phyloP scores from a whole-genome alignment of 2,329 filamentous ascomycete genomes.

The Tolypocladium tundrense region DNA sequence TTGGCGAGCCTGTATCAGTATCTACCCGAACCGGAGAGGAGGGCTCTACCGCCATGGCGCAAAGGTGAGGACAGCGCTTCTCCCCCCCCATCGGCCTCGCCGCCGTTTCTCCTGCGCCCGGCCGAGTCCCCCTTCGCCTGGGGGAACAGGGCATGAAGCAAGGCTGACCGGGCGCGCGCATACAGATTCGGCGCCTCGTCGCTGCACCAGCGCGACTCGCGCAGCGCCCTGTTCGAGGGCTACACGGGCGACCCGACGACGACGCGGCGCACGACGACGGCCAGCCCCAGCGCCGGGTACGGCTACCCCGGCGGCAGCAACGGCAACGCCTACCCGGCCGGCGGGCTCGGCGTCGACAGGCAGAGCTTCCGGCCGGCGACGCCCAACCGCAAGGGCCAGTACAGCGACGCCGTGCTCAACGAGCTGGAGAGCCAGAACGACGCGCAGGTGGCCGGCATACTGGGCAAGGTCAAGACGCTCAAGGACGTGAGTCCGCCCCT shows the following conservation, averaged over 20 bases:
- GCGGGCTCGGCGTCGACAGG: constrained; percentile 10
- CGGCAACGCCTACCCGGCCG: constrained; percentile 39
- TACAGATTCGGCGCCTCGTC: constrained; percentile 55
- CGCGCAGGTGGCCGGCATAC: constrained; percentile 76
- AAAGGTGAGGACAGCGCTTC: constrained; percentile 17
- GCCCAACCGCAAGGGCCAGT: constrained; percentile 74
- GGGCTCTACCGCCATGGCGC: constrained; percentile 16
- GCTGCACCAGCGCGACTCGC: constrained; percentile 63
- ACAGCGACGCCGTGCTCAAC: constrained; percentile 82
- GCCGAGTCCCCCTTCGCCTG: neutral
- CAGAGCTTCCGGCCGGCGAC: constrained; percentile 54
- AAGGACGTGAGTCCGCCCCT: constrained; percentile 60
- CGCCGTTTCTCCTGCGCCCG: neutral
- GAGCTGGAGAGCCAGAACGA: constrained; percentile 97
- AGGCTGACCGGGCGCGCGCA: neutral
- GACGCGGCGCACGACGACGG: constrained; percentile 7
- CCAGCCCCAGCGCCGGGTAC: constrained; percentile 22
- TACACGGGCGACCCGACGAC: constrained; percentile 41
- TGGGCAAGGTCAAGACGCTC: constrained; percentile 78
- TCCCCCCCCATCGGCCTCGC: neutral
- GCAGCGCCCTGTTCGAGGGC: constrained; percentile 65
- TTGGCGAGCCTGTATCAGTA: neutral
- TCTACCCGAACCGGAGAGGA: neutral
- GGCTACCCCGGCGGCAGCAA: constrained; percentile 4
- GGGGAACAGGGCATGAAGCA: neutral